Evolutionary conservation across 1,284 basidiomycete species (phyloP), one percentile per base, ranked within the genome.

Genomic region (Ustilago crameri): DNA sequence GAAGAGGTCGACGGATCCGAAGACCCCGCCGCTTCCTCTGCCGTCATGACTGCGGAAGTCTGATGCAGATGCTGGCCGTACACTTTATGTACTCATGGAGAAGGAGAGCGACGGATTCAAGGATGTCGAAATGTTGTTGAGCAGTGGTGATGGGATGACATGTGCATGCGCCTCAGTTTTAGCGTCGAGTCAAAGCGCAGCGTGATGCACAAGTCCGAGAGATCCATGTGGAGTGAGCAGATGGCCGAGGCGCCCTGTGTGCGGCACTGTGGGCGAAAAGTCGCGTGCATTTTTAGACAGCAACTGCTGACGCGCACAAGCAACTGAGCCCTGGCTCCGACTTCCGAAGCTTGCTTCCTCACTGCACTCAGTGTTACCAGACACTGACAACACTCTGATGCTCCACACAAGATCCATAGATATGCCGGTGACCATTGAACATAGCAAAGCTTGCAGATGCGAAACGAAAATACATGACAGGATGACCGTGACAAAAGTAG

Each of bases 1-100:
- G 63, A 61, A 20, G 68, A 66, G 9, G 61, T 50, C 2, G 51
- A 24, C 3, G 56, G 14, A 20, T 38, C 12, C 17, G 68, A 42
- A 1, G 57, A 46, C 4, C 43, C 56, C 8, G 48, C 38, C 37
- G 27, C 52, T 12, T 55, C 64, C 27, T 57, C 57, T 30, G 40
- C 27, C 2, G 45, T 30, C 62, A 65, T 65, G 23, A 37, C 49
- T 34, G 3, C 22, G 24, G 41, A 9, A n/a, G n/a, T n/a, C n/a
- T n/a, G n/a, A n/a, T n/a, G n/a, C n/a, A n/a, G n/a, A n/a, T 38
- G 10, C 8, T 15, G 37, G 37, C 32, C 38, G 17, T 30, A 23
- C n/a, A 30, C 15, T 15, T 10, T 30, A 15, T 27, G 17, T 14
- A 14, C 15, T 9, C 38, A 30, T 30, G 30, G 30, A 30, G 30